Base-by-base conservation (phyloP, 345 rosid species). In the Linum lewisii region DNA sequence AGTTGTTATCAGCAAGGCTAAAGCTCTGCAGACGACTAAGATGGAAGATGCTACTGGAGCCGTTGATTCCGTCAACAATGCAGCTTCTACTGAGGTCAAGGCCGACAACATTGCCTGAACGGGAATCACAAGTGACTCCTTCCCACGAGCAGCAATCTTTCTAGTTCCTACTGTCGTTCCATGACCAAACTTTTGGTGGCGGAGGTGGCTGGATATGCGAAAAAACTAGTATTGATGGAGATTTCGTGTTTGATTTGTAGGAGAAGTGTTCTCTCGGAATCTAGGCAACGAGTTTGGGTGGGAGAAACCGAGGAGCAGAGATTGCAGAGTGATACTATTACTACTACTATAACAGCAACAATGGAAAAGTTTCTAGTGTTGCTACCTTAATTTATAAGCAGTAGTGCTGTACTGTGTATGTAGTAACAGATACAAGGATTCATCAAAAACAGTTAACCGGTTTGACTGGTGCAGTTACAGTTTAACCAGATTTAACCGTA, bases 121-220 rank as follows among this genome's bases (percentile, higher is more conserved):
- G 3, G 8, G 38, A 6, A 2, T 58, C 36, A 1, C 68, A 59
- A 0, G 63, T 21, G 37, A 69, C 51, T 14, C 73, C 64, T 0
- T 58, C 64, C 64, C 61, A 63, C 0, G 0, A 21, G 68, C 62
- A 63, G 5, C 61, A 63, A 24, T 69, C 63, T 52, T 42, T 15
- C 4, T 42, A 15, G 18, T 42, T 38, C 2, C 45, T 14, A 9
- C 4, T 7, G 45, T 38, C 18, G 47, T 9, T 42, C 47, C 47
- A 42, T 2, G 47, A 42, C 16, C 16, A 42, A 42, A 42, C 3
- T 2, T 42, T 42, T 42, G 47, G 47, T 42, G 47, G 8, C 2
- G 47, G 47, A 42, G 47, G 47, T 42, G 18, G 47, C 1, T 2
- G 47, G 47, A 10, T 10, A 42, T 42, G 3, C 7, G 34, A 29